Base-by-base conservation (phyloP, 805 yeast genomes). In the Brettanomyces anomalus region DNA sequence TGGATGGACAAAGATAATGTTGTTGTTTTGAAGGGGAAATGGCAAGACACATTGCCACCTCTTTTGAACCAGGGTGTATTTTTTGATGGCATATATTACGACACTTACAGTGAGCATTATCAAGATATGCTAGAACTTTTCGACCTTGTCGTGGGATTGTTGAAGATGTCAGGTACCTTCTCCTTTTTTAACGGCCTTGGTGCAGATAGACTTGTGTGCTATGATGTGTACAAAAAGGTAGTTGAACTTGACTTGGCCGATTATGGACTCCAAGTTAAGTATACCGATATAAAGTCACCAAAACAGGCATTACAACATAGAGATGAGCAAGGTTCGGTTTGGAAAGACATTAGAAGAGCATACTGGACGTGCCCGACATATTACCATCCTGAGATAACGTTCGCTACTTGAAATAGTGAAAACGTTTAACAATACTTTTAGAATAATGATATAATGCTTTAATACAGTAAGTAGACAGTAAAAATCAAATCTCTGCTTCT, bases 131-230 rank as follows among this genome's bases (percentile, higher is more conserved):
- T 87, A 38, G 52, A 51, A 31, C 67, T 90, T 21, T 86, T 82
- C 56, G 96, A 90, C 61, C 57, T 73, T 11, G 71, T 85, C 4
- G 94, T 87, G 16, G 97, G 96, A 0, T 65, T 89, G 40, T 64
- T 89, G 50, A 82, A 83, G 57, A 85, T 93, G 6, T 74, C 76
- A 30, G 97, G 97, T 7, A 73, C 78, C 1, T 88, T 89, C 49
- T 86, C 96, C 4, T 89, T 88, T 57, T 89, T 89, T 71, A 90
- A 89, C 55, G 97, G 97, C 0, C 69, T 85, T 8, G 93, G 93
- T 19, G 90, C 89, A 14, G 93, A 83, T 49, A 66, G 88, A 51
- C 73, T 77, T 51, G 68, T 82, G 13, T 76, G 82, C 50, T 83
- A 83, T 56, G 89, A 89, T 53, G 96, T 90, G 7, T 89, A 90